A percentile compares a stretch with the other conserved stretches of the same genome.
phyloP scores from a whole-genome alignment of 2,329 filamentous ascomycete genomes.

The Escovopsis weberi region DNA sequence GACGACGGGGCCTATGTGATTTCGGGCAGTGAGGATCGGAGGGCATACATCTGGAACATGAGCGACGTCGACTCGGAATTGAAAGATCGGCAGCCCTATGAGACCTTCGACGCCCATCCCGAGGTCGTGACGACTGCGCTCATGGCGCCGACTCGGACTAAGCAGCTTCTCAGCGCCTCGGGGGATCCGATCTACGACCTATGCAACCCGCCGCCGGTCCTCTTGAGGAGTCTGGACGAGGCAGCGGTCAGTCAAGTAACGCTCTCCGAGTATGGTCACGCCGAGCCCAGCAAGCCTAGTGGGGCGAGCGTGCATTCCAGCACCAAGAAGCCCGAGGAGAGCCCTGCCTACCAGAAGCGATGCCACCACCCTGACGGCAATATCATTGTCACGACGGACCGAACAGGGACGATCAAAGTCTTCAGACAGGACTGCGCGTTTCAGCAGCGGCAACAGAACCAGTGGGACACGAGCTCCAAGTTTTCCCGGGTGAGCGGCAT shows the following conservation, averaged over 20 bases:
- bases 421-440: constrained; percentile 91
- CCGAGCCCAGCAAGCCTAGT: too few relatives aligned
- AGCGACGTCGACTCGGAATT: constrained; percentile 40
- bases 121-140: constrained; percentile 81
- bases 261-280: constrained; percentile 21
- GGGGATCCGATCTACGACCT: constrained; percentile 92
- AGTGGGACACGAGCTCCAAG: constrained; percentile 63
- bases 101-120: constrained; percentile 82
- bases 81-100: constrained; percentile 67
- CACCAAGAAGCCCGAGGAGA: constrained; percentile 44
- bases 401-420: constrained; percentile 78
- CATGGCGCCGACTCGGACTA: constrained; percentile 66
- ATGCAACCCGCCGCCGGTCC: constrained; percentile 88
- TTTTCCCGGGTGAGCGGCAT: constrained; percentile 54
- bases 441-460: constrained; percentile 59
- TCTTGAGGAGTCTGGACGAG: constrained; percentile 61
- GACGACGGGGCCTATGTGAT: constrained; percentile 78
- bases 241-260: constrained; percentile 27
- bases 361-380: constrained; percentile 67
- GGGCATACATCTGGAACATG: constrained; percentile 75
- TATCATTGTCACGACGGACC: constrained; percentile 85
- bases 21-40: constrained; percentile 83
- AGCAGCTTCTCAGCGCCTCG: constrained; percentile 62
- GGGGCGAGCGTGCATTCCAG: constrained; percentile 14
- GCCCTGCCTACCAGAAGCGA: constrained; percentile 62